Evolutionary conservation across 1,139 yeast species (phyloP), one percentile per base, ranked within the genome.

Genomic region (Arxiozyma heterogenica): DNA sequence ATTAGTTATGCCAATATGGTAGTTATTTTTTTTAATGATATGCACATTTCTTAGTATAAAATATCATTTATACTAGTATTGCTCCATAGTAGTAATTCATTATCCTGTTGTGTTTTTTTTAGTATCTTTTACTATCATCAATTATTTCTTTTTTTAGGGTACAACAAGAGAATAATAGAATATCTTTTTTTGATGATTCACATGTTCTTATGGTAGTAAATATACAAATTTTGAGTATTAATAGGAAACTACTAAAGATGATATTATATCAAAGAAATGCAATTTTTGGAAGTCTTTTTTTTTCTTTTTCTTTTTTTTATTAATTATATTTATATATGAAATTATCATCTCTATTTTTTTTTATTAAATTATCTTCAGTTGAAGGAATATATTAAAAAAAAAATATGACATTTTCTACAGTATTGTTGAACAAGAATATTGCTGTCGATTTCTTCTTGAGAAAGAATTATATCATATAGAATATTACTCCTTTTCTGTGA

Each of bases 111-210:
- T 44, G 47, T 44, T 44, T 44, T 45, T 44, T 45, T 18, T 27
- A 44, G 47, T 45, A 45, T 45, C n/a, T 34, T 34, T 12, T 45
- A 45, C 47, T 45, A n/a, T 45, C 47, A 45, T 45, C 41, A 45
- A 30, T 18, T 45, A 12, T 15, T 3, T 15, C n/a, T 34, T 45
- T 45, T 45, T 45, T 44, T 9, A 12, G 18, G 8, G 34, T 38
- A 12, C 25, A 15, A 12, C 6, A 15, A 34, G 15, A 17, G 41
- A 27, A 27, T 27, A 45, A 20, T 27, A 45, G 47, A 23, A 9
- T n/a, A n/a, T 45, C 47, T 6, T 27, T 22, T 44, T 30, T 18
- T 25, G 41, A 45, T 38, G 41, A 18, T 45, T 45, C 41, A 20
- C 41, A 30, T 45, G 41, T 45, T 45, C 47, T 27, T 25, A 12